Percentiles rank a stretch among this genome's conserved stretches.
Evolutionary conservation across 2,329 filamentous ascomycete species (phyloP).

Genomic region (Hortaea werneckii): DNA sequence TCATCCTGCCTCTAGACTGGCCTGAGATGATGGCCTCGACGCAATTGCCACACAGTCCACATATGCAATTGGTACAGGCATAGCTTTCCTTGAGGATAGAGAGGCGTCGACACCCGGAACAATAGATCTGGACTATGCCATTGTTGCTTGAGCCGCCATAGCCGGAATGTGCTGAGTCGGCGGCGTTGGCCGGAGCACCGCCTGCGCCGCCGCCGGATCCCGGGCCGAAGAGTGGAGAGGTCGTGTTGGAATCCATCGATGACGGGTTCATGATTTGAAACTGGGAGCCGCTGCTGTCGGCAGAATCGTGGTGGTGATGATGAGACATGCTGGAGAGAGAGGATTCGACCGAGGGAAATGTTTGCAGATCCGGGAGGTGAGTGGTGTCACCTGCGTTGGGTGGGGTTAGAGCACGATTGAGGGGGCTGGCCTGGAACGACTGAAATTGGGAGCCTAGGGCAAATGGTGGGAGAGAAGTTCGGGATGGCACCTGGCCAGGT

Average conservation of each 20-base stretch:
- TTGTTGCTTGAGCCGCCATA: neutral
- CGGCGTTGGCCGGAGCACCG: constrained; percentile 2
- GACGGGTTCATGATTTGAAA: constrained; percentile 46
- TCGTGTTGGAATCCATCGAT: constrained; percentile 40
- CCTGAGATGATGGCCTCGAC: constrained; percentile 71
- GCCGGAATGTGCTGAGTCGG: constrained; percentile 1
- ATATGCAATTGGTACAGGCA: constrained; percentile 93
- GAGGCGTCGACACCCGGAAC: constrained; percentile 71
- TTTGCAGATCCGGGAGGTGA: constrained; percentile 42
- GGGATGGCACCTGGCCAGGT: constrained; percentile 42
- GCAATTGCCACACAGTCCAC: constrained; percentile 79
- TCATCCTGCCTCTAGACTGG: constrained; percentile 58
- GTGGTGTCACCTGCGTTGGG: constrained; percentile 41
- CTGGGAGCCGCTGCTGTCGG: constrained; percentile 52
- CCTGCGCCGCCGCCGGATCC: constrained; percentile 5
- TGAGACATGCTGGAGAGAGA: constrained; percentile 17
- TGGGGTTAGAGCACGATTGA: constrained; percentile 84
- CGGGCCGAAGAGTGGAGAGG: constrained; percentile 42
- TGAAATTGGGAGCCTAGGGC: constrained; percentile 42
- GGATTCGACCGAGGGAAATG: constrained; percentile 84
- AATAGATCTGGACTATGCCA: constrained; percentile 69
- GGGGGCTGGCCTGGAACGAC: constrained; percentile 76
- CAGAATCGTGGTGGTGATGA: constrained; percentile 22
- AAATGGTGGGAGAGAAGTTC: constrained; percentile 53
- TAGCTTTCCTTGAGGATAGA: constrained; percentile 74